Evolutionary conservation across 345 rosid species (phyloP).

Genomic region (Arabidopsis suecica): DNA sequence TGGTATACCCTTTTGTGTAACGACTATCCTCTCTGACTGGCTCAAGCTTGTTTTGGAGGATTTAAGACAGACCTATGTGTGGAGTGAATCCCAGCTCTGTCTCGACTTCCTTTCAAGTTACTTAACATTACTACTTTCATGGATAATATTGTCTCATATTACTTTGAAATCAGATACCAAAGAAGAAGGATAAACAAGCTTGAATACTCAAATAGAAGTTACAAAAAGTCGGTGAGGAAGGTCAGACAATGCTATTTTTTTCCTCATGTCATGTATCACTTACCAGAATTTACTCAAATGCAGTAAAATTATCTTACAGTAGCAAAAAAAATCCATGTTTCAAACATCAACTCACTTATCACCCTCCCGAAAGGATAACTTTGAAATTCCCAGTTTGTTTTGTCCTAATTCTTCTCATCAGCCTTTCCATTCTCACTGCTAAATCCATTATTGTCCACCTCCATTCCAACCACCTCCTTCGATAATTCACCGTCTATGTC

Average conservation of each 20-base stretch:
- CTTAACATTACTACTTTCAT: too few relatives aligned
- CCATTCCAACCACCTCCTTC: conserved; percentile 33
- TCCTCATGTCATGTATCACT: not conserved
- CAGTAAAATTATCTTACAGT: conserved; percentile 12
- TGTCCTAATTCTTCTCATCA: conserved; percentile 38
- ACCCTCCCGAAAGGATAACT: not conserved
- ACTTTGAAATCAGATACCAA: not conserved
- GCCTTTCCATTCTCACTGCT: conserved; percentile 42
- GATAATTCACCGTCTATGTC: conserved; percentile 43
- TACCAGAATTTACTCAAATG: conserved; percentile 20
- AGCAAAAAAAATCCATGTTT: not conserved
- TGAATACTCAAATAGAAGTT: conserved; percentile 8
- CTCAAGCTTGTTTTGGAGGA: not conserved
- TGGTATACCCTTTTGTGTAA: not conserved
- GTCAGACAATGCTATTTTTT: not conserved
- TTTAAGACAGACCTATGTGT: not conserved
- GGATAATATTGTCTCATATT: not conserved
- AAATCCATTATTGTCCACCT: conserved; percentile 37
- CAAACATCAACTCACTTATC: not conserved
- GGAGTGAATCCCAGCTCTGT: too few relatives aligned
- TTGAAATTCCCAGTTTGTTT: not conserved
- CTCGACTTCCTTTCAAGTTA: too few relatives aligned
- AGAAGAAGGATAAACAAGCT: not conserved
- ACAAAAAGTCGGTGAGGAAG: conserved; percentile 2
- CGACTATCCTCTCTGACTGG: not conserved